Base-by-base conservation (phyloP, 78 protist species). In the Protostelium mycophagum region DNA sequence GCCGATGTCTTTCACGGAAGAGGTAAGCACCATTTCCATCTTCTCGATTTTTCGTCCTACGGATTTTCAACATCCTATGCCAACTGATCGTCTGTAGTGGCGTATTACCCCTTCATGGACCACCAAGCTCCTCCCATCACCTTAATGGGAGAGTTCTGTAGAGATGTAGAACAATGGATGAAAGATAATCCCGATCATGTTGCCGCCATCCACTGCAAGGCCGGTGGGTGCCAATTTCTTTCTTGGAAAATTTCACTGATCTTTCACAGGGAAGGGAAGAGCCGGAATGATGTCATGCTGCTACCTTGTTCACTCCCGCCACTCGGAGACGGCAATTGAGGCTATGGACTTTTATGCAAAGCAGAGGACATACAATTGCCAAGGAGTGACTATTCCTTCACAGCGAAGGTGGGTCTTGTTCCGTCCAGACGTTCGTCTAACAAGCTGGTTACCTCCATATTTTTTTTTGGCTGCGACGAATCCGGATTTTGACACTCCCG, bases 71-170 rank as follows among this genome's bases (percentile, higher is more conserved):
- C 5, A 51, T 51, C 31, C 31, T 51, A 16, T 16, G 16, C 31
- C 5, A 25, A 16, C 16, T 51, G 73, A 51, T 16, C 5, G 5
- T 16, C 16, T 16, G 5, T 16, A 51, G 73, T 51, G 5, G 5
- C 73, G 5, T 51, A 51, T 51, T 51, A 25, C 16, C 73, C 73
- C 73, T 51, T 51, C 16, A 51, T 51, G 73, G 73, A 51, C 16
- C 73, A 51, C 73, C 73, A 51, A 51, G 73, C 73, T 51, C 73
- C 73, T 51, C 73, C 73, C 73, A 51, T 51, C 73, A 51, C 73
- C 16, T 16, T 51, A 5, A 51, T 51, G 73, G 73, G 73, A 25
- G 73, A 51, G 16, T 51, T 51, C 16, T 51, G 73, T 16, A 51
- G 16, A 16, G 73, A 51, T 51, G 73, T 51, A 5, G 73, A 51